These are phyloP conservation scores for Pythium rhizo-oryzae DNA, from an alignment of 352 stramenopile species.

Conservation along the genomic window DNA sequence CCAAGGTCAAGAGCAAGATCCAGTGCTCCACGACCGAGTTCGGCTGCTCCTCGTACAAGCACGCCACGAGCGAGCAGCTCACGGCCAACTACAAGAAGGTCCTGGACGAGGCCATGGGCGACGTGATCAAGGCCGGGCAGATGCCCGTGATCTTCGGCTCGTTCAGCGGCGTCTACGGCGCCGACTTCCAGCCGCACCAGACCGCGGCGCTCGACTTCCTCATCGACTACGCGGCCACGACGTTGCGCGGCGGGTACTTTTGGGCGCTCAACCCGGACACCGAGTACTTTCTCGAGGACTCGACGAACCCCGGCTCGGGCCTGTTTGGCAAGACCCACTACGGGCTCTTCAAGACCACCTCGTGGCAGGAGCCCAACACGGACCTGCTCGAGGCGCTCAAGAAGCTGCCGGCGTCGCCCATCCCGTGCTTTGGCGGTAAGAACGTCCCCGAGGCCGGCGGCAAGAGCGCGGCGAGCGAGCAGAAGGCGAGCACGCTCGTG, in stretches of 20 bases:
- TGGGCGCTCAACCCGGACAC: constrained; percentile 69
- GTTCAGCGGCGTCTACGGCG: constrained; percentile 70
- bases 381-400: constrained; percentile 51
- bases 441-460: not conserved
- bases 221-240: constrained; percentile 51
- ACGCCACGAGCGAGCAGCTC: constrained; percentile 33
- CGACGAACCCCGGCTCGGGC: constrained; percentile 41
- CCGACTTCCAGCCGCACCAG: constrained; percentile 48
- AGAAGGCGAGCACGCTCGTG: not conserved
- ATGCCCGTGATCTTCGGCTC: constrained; percentile 57
- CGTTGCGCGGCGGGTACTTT: constrained; percentile 61
- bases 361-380: constrained; percentile 56
- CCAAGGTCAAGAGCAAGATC: constrained; percentile 38
- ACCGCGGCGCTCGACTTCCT: constrained; percentile 59
- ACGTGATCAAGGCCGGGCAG: constrained; percentile 34
- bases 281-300: constrained; percentile 60
- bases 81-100: constrained; percentile 43
- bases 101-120: constrained; percentile 46
- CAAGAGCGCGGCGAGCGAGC: not conserved
- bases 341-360: constrained; percentile 52
- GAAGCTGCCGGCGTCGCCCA: constrained; percentile 45
- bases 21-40: constrained; percentile 42
- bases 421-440: constrained; percentile 64
- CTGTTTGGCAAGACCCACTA: constrained; percentile 59
- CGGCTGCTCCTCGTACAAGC: constrained; percentile 47